These are phyloP conservation scores for Malus sieversii DNA, from an alignment of 306 rosid species.

Conservation along the genomic window DNA sequence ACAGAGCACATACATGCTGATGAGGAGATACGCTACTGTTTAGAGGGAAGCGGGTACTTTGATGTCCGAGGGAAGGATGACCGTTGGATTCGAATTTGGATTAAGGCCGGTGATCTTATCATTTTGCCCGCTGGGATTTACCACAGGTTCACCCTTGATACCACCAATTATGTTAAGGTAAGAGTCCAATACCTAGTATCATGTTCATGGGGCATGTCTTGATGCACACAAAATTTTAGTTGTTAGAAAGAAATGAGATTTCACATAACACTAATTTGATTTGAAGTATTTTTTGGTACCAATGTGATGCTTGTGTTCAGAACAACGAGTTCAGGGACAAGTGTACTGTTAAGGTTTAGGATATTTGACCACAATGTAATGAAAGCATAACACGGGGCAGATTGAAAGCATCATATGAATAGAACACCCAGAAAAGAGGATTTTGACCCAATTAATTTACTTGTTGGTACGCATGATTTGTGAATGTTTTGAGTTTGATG, in stretches of 20 bases:
- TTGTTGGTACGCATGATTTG: background rate
- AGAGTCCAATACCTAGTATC: background rate
- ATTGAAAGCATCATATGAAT: too few relatives aligned
- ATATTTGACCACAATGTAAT: too few relatives aligned
- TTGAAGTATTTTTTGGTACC: too few relatives aligned
- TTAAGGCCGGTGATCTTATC: conserved; percentile 85
- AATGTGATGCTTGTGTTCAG: too few relatives aligned
- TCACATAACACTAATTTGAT: background rate
- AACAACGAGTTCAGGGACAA: too few relatives aligned
- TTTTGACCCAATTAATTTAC: background rate
- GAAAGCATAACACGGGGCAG: too few relatives aligned
- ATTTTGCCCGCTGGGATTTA: conserved; percentile 95
- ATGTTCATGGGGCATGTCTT: background rate
- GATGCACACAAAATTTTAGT: background rate
- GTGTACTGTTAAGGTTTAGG: too few relatives aligned
- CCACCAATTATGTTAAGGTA: conserved; percentile 72
- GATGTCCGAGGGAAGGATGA: conserved; percentile 72
- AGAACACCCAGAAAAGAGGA: too few relatives aligned
- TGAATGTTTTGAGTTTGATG: background rate
- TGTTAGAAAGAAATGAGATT: background rate
- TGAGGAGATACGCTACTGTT: conserved; percentile 83
- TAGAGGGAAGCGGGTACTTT: conserved; percentile 85
- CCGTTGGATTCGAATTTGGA: conserved; percentile 82
- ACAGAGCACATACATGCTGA: conserved; percentile 94
- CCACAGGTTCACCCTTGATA: conserved; percentile 83